Base-by-base conservation (phyloP, 202 grass and related monocot species). In the Cymbopogon flexuosus region DNA sequence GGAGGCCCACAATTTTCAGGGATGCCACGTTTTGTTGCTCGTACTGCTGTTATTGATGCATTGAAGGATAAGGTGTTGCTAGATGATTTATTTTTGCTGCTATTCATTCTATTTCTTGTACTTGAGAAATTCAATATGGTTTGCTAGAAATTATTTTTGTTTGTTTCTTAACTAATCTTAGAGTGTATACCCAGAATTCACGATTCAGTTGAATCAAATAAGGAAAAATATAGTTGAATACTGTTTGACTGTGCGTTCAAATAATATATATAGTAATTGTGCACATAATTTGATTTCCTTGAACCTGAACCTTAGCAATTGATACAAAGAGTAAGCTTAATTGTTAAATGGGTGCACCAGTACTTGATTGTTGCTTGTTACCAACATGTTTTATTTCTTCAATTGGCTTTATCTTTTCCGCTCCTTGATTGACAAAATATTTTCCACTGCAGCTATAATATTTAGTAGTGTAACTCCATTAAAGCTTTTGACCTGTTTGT, bases 1-100 rank as follows among this genome's bases (percentile, higher is more conserved):
- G 92, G 68, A 71, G 92, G 90, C 70, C 18, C 78, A 52, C 75
- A 91, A 76, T 97, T 97, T 88, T 84, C 89, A 90, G 92, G 92
- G 75, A 93, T 94, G 86, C 90, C 84, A 47, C 85, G 88, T 75
- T 97, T 94, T 87, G 56, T 57, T 8, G 88, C 95, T 79, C 88
- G 92, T 60, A 83, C 81, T 77, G 84, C 88, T 39, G 88, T 97
- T 87, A 84, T 91, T 58, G 90, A 91, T 58, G 90, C 91, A 52
- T 66, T 97, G 70, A 81, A 94, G 43, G 68, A 77, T 60, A 92
- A 89, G 88, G 90, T 94, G 88, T 77, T 66, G 68, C 22, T 46
- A 46, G 14, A 40, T 46, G 47, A 72, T 52, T 73, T 51, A 31
- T 34, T 34, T 54, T 31, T 73, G 1, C 29, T 35, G 3, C 29